phyloP scores from a whole-genome alignment of 1,139 yeast species.

The Zygoascus sp. region DNA sequence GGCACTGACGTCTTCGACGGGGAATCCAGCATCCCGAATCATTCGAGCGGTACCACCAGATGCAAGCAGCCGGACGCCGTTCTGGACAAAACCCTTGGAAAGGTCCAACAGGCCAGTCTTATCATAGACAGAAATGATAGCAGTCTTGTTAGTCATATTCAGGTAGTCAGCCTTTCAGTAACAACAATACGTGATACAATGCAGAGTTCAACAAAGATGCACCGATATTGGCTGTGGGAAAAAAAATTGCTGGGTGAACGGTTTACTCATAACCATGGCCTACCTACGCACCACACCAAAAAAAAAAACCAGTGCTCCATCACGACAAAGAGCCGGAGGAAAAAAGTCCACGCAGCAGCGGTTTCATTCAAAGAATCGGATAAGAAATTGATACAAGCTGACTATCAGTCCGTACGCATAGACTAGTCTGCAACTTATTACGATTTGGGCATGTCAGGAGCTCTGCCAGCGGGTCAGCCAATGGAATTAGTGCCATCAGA shows the following conservation, averaged over 20 bases:
- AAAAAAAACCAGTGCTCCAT: background rate
- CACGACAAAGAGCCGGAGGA: background rate
- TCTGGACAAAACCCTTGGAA: conserved; percentile 87
- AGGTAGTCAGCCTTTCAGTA: background rate
- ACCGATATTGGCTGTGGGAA: conserved; percentile 3
- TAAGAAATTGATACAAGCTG: too few relatives aligned
- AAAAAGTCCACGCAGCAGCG: too few relatives aligned
- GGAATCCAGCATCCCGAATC: conserved; percentile 96
- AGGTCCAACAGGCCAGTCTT: conserved; percentile 93
- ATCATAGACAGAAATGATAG: conserved; percentile 94
- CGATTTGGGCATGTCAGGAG: too few relatives aligned
- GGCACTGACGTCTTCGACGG: conserved; percentile 90
- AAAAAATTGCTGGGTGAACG: conserved; percentile 2
- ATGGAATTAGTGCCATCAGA: background rate
- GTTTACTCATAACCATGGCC: background rate
- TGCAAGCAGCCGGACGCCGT: conserved; percentile 86
- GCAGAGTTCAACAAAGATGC: background rate
- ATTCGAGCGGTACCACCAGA: conserved; percentile 96
- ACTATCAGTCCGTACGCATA: too few relatives aligned
- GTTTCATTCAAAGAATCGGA: too few relatives aligned
- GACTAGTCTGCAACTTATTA: too few relatives aligned
- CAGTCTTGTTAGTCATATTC: conserved; percentile 55
- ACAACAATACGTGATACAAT: background rate
- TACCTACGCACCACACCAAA: too few relatives aligned
- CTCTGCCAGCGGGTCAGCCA: too few relatives aligned